Base-by-base conservation (phyloP, 202 grass and related monocot genomes). In the Saccharum hybrid region DNA sequence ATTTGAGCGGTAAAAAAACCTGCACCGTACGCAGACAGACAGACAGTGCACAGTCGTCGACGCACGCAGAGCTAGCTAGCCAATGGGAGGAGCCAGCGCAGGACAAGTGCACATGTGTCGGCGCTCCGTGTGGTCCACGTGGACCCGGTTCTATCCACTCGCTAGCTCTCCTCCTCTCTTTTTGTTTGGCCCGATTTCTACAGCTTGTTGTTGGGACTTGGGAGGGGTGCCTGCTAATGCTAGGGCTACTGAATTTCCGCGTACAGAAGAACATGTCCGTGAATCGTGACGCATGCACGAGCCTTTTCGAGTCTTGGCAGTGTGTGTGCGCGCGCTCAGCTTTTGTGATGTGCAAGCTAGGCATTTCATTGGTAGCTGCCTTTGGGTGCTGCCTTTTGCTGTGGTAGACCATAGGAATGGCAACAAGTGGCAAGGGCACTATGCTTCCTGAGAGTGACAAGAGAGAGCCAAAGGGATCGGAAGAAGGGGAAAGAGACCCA, bases 401-500 rank as follows among this genome's bases (percentile, higher is more conserved):
- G 42, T 34, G 48, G 33, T 49, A 56, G 41, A 41, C 76, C 77
- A 74, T 74, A 59, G 15, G 62, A 68, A 79, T 39, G 37, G 76
- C 66, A 82, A 93, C 84, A 85, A 72, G 88, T 83, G 88, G 72
- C 77, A 82, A 21, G 1, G 30, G 23, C 82, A 88, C 67, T 63
- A 68, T 85, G 77, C 79, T 68, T 34, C 72, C 81, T 31, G 77
- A 83, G 74, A 46, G 23, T 79, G 63, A 71, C 78, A 83, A 23
- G 48, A 80, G 18, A 52, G 18, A 52, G 18, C 40, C 81, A 73
- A 69, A 61, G 37, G 37, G 33, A 34, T 34, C 33, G 33, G 33
- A 34, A 34, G 33, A 34, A 34, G 28, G 31, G 1, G 13, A 13
- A 46, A 14, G 33, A 34, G 9, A 3, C 10, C 42, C 12, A 45